Evolutionary conservation across 2,329 filamentous ascomycete genomes (phyloP).

Genomic region (Apiospora saccharicola): DNA sequence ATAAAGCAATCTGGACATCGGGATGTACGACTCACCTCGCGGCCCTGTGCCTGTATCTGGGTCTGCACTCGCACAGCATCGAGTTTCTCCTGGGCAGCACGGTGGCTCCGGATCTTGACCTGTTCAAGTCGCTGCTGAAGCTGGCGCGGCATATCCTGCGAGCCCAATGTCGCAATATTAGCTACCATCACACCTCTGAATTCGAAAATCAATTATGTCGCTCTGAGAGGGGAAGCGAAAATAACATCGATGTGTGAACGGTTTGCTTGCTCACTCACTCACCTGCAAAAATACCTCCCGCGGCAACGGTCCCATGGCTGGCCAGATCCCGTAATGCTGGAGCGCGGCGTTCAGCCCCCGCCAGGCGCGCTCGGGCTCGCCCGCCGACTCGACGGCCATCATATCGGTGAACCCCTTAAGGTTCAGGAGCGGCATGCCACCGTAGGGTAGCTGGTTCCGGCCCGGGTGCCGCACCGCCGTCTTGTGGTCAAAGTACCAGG

Average conservation of each 20-base stretch:
- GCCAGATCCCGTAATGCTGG: conserved; percentile 25
- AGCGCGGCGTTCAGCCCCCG: conserved; percentile 24
- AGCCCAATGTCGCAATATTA: neutral
- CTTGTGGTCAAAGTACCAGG: conserved; percentile 32
- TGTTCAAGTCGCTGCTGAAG: conserved; percentile 24
- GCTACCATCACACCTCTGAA: neutral
- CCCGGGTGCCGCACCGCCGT: conserved; percentile 26
- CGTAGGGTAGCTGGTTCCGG: conserved; percentile 29
- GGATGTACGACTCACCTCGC: conserved; percentile 3
- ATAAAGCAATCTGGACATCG: neutral
- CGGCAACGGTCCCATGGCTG: conserved; percentile 25
- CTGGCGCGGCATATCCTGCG: conserved; percentile 20
- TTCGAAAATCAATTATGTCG: no score
- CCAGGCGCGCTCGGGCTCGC: conserved; percentile 26
- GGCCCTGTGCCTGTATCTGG: conserved; percentile 22
- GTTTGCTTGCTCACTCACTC: neutral
- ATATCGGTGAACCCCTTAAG: conserved; percentile 29
- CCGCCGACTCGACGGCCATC: conserved; percentile 31
- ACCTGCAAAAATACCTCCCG: conserved; percentile 12
- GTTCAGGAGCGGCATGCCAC: conserved; percentile 32
- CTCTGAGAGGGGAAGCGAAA: neutral
- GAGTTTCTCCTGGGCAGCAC: conserved; percentile 25
- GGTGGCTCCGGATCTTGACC: conserved; percentile 7
- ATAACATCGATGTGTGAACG: neutral
- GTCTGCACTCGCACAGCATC: conserved; percentile 16